Evolutionary conservation across 371 early-diverging fungal species (phyloP).

Genomic region (Paraphysoderma sedebokerense): DNA sequence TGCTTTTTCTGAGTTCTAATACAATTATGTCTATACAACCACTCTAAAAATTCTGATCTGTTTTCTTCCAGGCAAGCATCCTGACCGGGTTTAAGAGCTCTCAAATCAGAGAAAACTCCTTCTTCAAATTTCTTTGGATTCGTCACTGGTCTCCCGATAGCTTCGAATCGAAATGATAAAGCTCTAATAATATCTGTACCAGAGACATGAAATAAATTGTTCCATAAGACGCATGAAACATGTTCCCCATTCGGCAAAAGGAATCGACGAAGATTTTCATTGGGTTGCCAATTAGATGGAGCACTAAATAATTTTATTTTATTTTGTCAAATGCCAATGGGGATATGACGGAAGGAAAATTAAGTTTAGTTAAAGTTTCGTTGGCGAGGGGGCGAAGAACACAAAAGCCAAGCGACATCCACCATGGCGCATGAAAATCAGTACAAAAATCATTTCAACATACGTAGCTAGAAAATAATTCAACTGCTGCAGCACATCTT

Average conservation of each 20-base stretch:
- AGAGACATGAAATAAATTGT: constrained; percentile 78
- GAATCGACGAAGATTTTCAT: constrained; percentile 41
- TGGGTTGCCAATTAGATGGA: constrained; percentile 33
- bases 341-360: too few species aligned
- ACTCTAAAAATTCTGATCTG: constrained; percentile 88
- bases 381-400: too few species aligned
- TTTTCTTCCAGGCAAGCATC: constrained; percentile 96
- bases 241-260: constrained; percentile 63
- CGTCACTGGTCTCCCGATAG: constrained; percentile 71
- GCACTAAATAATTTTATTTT: too few species aligned
- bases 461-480: too few species aligned
- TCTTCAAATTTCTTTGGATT: constrained; percentile 98
- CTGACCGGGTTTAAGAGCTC: constrained; percentile 94
- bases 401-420: too few species aligned
- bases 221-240: constrained; percentile 82
- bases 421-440: too few species aligned
- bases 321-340: too few species aligned
- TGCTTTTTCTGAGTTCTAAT: constrained; percentile 8
- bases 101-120: constrained; percentile 93
- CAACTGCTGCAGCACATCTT: too few species aligned
- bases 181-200: constrained; percentile 98
- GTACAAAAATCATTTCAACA: too few species aligned
- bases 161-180: constrained; percentile 86
- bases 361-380: too few species aligned
- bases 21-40: constrained; percentile 41